Conservation (phyloP, 2,329 filamentous ascomycete genomes). For the Dendrostoma leiphaemia region DNA sequence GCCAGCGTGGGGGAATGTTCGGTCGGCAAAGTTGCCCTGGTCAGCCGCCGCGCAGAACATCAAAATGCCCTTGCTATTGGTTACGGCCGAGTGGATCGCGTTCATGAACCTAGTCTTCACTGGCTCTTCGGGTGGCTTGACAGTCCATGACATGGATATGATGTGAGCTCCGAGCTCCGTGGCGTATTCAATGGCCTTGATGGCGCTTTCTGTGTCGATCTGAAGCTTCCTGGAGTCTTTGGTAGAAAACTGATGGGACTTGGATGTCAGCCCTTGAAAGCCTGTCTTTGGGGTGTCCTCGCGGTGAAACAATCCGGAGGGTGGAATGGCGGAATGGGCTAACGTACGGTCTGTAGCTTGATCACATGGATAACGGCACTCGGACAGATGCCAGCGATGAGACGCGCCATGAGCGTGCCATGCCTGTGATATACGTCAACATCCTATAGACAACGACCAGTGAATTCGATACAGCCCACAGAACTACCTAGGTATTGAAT, state of each 20-base stretch:
- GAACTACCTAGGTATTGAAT: too few species aligned
- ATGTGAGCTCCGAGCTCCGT: conserved; percentile 27
- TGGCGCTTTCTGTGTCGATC: neutral
- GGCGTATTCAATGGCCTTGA: neutral
- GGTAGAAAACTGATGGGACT: neutral
- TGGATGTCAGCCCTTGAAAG: too few species aligned
- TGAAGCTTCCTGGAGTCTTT: neutral
- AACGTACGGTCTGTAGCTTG: neutral
- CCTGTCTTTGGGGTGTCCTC: neutral
- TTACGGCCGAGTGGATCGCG: conserved; percentile 25
- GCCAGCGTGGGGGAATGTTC: conserved; percentile 18
- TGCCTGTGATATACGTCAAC: neutral
- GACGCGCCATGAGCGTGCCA: conserved; percentile 2
- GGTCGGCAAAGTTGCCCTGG: conserved; percentile 21
- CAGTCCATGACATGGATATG: conserved; percentile 38
- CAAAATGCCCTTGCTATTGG: conserved; percentile 26
- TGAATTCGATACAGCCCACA: too few species aligned
- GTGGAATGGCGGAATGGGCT: too few species aligned
- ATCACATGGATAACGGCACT: neutral
- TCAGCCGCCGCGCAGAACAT: conserved; percentile 38
- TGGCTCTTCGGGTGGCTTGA: conserved; percentile 20
- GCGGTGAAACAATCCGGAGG: too few species aligned
- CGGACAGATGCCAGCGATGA: conserved; percentile 1
- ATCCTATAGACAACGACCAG: too few species aligned
- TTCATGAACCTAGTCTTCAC: conserved; percentile 26